These are phyloP conservation scores for Calonectria pseudoreteaudii DNA, from an alignment of 2,329 filamentous ascomycete species.

Conservation along the genomic window DNA sequence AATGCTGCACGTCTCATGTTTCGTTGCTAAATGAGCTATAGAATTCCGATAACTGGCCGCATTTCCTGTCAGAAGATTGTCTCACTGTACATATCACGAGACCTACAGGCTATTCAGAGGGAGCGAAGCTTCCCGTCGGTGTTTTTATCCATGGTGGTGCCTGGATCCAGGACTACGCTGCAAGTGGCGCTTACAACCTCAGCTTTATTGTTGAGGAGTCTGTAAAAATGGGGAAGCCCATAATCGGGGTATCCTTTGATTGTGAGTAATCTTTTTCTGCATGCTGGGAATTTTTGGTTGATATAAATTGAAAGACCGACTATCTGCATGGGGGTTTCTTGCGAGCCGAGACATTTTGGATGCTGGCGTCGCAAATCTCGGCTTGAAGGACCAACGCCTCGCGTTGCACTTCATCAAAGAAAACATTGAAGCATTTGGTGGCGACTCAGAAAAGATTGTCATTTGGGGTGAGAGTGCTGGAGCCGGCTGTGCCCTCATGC, in stretches of 20 bases:
- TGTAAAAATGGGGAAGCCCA: conserved; percentile 35
- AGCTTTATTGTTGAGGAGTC: conserved; percentile 65
- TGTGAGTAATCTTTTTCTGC: background rate
- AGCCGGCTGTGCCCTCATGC: conserved; percentile 60
- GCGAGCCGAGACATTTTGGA: conserved; percentile 54
- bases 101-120: conserved; percentile 17
- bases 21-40: background rate
- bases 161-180: conserved; percentile 52
- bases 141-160: conserved; percentile 53
- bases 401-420: conserved; percentile 62
- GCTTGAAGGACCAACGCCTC: conserved; percentile 61
- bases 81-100: conserved; percentile 36
- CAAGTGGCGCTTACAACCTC: conserved; percentile 68
- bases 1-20: too few species aligned
- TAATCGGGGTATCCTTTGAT: conserved; percentile 35
- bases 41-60: conserved; percentile 32
- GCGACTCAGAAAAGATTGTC: conserved; percentile 57
- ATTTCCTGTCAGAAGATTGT: conserved; percentile 34
- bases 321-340: conserved; percentile 59
- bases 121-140: conserved; percentile 36
- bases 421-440: conserved; percentile 58
- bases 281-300: background rate
- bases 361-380: conserved; percentile 55
- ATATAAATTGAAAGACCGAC: conserved; percentile 21
- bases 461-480: conserved; percentile 61